Evolutionary conservation across 345 rosid species (phyloP).

Genomic region (Kernera saxatilis): DNA sequence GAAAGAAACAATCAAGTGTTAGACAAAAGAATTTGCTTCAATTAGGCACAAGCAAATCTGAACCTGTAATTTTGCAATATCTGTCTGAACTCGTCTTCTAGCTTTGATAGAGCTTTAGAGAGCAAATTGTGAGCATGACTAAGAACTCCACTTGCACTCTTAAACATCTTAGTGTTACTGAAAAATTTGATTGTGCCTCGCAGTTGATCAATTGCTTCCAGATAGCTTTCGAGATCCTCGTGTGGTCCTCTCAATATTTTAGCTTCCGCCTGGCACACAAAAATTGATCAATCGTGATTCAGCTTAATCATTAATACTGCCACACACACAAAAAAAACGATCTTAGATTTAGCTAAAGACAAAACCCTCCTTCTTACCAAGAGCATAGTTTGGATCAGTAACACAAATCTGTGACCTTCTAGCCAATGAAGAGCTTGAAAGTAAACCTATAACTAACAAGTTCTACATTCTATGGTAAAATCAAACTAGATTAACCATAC

Average conservation of each 20-base stretch:
- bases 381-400: background rate
- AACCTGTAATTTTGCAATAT: conserved; percentile 84
- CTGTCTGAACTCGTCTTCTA: conserved; percentile 87
- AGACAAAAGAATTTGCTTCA: too few relatives aligned
- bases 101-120: conserved; percentile 73
- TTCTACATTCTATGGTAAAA: background rate
- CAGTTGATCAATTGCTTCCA: conserved; percentile 91
- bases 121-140: conserved; percentile 67
- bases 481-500: background rate
- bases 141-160: conserved; percentile 57
- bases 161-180: conserved; percentile 53
- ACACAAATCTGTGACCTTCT: background rate
- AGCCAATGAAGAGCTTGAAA: background rate
- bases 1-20: background rate
- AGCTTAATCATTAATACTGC: background rate
- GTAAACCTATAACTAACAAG: background rate
- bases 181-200: conserved; percentile 63
- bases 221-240: conserved; percentile 82
- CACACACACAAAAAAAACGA: background rate
- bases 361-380: background rate
- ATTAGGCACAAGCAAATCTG: background rate
- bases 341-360: background rate
- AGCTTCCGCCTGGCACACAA: conserved; percentile 68
- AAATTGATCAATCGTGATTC: background rate
- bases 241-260: conserved; percentile 96